Percentiles rank a stretch among this genome's conserved stretches.
Evolutionary conservation across 345 rosid species (phyloP).

Genomic region (Arabis hirsuta): DNA sequence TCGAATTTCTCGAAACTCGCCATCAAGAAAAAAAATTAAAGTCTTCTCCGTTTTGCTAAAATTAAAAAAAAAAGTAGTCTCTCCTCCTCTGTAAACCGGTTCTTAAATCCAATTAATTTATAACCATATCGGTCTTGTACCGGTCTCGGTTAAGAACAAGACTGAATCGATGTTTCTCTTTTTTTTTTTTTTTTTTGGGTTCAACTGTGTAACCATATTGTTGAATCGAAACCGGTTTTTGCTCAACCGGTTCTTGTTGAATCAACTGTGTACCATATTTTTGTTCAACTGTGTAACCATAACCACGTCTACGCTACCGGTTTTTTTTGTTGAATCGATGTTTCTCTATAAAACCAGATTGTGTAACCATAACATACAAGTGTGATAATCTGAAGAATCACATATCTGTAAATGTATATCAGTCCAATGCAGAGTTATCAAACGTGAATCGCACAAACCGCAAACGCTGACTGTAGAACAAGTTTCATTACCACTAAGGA

Average conservation of each 20-base stretch:
- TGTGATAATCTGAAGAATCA: constrained; percentile 8
- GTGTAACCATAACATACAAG: background rate
- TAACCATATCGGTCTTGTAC: background rate
- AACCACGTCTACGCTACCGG: background rate
- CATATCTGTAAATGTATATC: background rate
- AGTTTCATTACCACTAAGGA: background rate
- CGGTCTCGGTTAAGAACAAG: background rate
- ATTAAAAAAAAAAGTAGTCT: no score
- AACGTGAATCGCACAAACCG: background rate
- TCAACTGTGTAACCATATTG: no score
- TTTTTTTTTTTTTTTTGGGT: no score
- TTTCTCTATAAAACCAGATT: background rate
- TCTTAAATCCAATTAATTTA: background rate
- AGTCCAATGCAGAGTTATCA: background rate
- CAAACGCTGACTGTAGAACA: background rate
- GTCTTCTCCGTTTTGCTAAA: background rate
- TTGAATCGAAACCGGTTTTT: no score
- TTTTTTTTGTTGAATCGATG: background rate
- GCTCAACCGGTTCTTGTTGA: no score
- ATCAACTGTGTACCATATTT: no score
- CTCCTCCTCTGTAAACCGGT: no score
- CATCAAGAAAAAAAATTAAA: background rate
- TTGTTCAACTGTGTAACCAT: no score
- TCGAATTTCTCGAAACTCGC: constrained; percentile 58
- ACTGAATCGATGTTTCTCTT: no score